Evolutionary conservation across 257 asterid species (phyloP).

Genomic region (Osmanthus fragrans): DNA sequence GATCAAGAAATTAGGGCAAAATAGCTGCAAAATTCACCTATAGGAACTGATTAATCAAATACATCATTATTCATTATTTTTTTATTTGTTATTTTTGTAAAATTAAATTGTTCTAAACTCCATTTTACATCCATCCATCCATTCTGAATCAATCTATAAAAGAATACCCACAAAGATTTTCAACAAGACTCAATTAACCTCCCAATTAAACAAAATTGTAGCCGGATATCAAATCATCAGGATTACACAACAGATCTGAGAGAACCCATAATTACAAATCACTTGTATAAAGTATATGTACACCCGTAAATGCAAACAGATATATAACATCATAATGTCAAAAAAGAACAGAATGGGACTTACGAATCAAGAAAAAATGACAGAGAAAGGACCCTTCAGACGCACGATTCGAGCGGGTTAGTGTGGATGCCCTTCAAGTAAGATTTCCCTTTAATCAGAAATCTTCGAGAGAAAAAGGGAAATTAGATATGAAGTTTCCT

Average conservation of each 20-base stretch:
- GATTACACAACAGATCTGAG: not conserved
- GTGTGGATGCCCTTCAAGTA: constrained; percentile 13
- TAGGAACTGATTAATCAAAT: not conserved
- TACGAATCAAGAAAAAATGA: constrained; percentile 13
- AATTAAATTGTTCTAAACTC: not conserved
- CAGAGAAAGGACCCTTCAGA: constrained; percentile 3
- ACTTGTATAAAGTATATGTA: not conserved
- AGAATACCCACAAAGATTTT: not conserved
- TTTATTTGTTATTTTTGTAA: too few species aligned
- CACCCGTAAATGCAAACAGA: not conserved
- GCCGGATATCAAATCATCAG: not conserved
- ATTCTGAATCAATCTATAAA: not conserved
- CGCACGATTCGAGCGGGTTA: not conserved
- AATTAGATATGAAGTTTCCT: constrained; percentile 1
- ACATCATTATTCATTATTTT: not conserved
- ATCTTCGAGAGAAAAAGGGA: not conserved
- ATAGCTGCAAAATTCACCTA: not conserved
- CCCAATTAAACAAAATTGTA: not conserved
- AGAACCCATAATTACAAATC: not conserved
- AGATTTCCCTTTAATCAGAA: constrained; percentile 13
- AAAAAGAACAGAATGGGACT: not conserved
- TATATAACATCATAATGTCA: not conserved
- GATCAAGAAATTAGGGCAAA: constrained; percentile 2
- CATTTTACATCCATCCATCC: constrained; percentile 7
- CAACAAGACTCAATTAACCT: not conserved